Percentiles rank a stretch among this genome's conserved stretches.
Evolutionary conservation across 2,329 filamentous ascomycete genomes (phyloP).

Genomic region (Penicillium concentricum): DNA sequence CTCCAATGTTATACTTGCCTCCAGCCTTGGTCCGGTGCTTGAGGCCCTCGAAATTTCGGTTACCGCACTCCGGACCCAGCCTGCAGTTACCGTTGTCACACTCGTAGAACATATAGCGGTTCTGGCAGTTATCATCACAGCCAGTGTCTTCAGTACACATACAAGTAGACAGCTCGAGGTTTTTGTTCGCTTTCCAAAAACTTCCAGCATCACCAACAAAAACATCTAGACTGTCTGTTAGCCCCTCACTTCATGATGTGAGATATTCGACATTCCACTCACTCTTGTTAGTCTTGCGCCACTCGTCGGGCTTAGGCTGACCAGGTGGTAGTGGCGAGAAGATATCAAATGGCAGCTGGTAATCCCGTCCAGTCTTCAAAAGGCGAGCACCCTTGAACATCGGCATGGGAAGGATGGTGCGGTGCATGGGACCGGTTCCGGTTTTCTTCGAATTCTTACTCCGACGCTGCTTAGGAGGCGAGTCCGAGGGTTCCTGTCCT

Average conservation of each 20-base stretch:
- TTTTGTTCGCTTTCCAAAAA: conserved; percentile 76
- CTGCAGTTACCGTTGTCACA: conserved; percentile 90
- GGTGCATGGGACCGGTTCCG: conserved; percentile 28
- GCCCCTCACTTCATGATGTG: conserved; percentile 15
- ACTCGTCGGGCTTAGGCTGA: conserved; percentile 89
- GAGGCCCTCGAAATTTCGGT: conserved; percentile 82
- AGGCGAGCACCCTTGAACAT: conserved; percentile 74
- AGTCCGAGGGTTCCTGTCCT: conserved; percentile 64
- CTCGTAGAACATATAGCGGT: conserved; percentile 95
- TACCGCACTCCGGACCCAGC: conserved; percentile 74
- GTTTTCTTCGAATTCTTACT: conserved; percentile 41
- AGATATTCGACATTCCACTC: conserved; percentile 39
- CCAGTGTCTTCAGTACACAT: conserved; percentile 75
- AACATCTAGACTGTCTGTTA: conserved; percentile 63
- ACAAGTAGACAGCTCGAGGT: conserved; percentile 73
- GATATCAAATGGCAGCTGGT: conserved; percentile 84
- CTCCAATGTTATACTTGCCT: conserved; percentile 85
- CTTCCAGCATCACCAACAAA: conserved; percentile 81
- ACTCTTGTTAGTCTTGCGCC: conserved; percentile 91
- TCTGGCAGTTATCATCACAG: conserved; percentile 88
- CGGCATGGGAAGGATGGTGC: conserved; percentile 65
- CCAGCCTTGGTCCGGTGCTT: conserved; percentile 72
- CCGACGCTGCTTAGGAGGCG: conserved; percentile 50
- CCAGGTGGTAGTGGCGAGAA: conserved; percentile 83
- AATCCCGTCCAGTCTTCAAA: conserved; percentile 72